Base-by-base conservation (phyloP, 2,329 filamentous ascomycete genomes). In the Zopfia rhizophila region DNA sequence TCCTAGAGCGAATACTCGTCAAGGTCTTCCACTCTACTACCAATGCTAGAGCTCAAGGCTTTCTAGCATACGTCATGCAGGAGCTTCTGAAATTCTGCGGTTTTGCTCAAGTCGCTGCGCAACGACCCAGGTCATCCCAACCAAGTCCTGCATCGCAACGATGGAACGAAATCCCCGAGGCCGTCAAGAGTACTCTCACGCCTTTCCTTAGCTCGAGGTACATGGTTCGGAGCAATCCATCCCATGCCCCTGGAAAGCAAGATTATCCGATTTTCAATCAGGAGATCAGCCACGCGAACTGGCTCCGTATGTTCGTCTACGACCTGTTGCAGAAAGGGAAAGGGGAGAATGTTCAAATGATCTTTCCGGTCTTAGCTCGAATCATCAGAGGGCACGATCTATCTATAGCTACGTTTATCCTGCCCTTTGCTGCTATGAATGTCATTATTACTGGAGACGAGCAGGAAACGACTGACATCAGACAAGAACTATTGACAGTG, bases 21-120 rank as follows among this genome's bases (percentile, higher is more conserved):
- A 91, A 92, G 50, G 88, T 92, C 1, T 99, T 99, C 65, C 78
- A 96, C 30, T 96, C 93, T 1, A 89, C 90, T 1, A 94, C 89
- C 0, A 95, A 97, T 66, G 89, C 91, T 2, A 87, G 85, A 55
- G 82, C 91, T 5, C 94, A 97, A 69, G 92, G 91, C 0, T 96
- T 95, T 65, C 79, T 99, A 13, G 93, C 93, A 1, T 99, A 89
- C 71, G 90, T 88, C 2, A 97, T 99, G 86, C 94, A 99, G 70
- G 88, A 96, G 61, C 80, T 97, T 28, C 80, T 97, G 3, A 86
- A 87, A 31, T 85, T 87, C 56, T 90, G 89, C 62, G 86, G 88
- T 19, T 86, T 97, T 62, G 85, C 80, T 47, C 76, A 81, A 8
- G 83, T 78, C 14, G 74, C 79, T 27, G 74, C 75, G 21, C 69